Base-by-base conservation (phyloP, 1,139 yeast genomes). In the Geotrichum citri-aurantii region DNA sequence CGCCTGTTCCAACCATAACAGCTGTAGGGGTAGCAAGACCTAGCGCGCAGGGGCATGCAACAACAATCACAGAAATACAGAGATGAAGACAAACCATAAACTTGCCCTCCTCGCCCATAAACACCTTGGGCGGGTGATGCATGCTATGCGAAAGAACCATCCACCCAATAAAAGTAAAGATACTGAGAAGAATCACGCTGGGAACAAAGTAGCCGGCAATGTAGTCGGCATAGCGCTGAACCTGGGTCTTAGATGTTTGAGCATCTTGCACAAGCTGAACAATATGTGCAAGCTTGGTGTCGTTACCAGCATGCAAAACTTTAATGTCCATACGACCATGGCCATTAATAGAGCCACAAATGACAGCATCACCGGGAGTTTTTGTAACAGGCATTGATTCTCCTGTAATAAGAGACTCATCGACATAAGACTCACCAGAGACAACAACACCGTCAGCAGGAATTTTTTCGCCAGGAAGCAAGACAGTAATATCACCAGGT, bases 1-100 rank as follows among this genome's bases (percentile, higher is more conserved):
- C 87, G 27, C 99, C 99, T 1, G 98, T 92, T 6, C 98, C 99
- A 3, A 93, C 99, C 97, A 93, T 92, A 3, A 95, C 89, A 0
- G 99, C 99, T 1, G 99, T 93, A 0, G 99, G 99, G 0, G 99
- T 96, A 8, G 97, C 97, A 56, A 93, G 78, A 1, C 99, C 99
- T 37, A 93, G 76, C 0, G 98, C 98, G 79, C 98, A 93, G 0
- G 99, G 99, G 73, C 99, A 93, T 0, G 99, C 99, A 53, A 93
- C 97, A 12, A 93, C 97, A 65, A 93, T 82, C 8, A 93, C 99
- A 3, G 96, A 86, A 48, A 95, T 93, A n/a, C 96, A 87, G 54
- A 92, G 78, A 66, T 88, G 84, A 61, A 93, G 74, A 68, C 96
- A 84, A 29, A 84, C 83, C 73, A 82, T 85, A 65, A 82, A 80